Base-by-base conservation (phyloP, 257 asterid genomes). In the Orobanche coerulescens region DNA sequence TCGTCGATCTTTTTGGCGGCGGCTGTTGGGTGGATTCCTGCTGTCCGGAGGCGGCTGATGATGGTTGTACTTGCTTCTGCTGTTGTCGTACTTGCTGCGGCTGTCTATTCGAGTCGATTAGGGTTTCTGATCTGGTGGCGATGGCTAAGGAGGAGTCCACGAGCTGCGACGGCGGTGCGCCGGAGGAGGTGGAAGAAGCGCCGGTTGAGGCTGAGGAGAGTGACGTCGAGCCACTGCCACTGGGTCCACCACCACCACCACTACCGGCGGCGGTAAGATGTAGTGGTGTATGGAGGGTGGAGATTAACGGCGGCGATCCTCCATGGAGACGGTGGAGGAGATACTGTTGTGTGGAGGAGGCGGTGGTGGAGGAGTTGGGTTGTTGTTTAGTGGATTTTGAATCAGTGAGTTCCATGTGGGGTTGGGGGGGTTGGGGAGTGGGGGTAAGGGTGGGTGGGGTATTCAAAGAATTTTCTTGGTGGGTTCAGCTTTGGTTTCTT, bases 91-190 rank as follows among this genome's bases (percentile, higher is more conserved):
- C 62, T 6, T 48, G 72, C 37, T 62, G 80, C 12, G 74, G 74
- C 6, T 73, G 49, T 19, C 74, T 71, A 40, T 78, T 71, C 39
- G 78, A 37, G 58, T 82, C 81, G n/a, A 36, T 26, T 56, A 67
- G 70, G 72, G 78, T 54, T 53, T 83, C 83, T 30, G 88, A 74
- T 65, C 83, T 62, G 58, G 89, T 86, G 22, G 77, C 73, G 23
- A 83, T 83, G 13, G 85, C 88, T 0, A 83, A 71, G n/a, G 95
- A 83, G 40, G 89, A 79, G 40, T 79, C 89, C 0, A 81, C 69
- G n/a, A 69, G 75, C n/a, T 59, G 78, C 23, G 52, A 61, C 24
- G 72, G 70, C 24, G 64, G 65, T 6, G 15, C n/a, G n/a, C n/a
- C n/a, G n/a, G n/a, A 11, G 7, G 78, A 22, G 26, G 73, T 4